Evolutionary conservation across 1,139 yeast species (phyloP), one percentile per base, ranked within the genome.

Genomic region (Arxiozyma bovina): DNA sequence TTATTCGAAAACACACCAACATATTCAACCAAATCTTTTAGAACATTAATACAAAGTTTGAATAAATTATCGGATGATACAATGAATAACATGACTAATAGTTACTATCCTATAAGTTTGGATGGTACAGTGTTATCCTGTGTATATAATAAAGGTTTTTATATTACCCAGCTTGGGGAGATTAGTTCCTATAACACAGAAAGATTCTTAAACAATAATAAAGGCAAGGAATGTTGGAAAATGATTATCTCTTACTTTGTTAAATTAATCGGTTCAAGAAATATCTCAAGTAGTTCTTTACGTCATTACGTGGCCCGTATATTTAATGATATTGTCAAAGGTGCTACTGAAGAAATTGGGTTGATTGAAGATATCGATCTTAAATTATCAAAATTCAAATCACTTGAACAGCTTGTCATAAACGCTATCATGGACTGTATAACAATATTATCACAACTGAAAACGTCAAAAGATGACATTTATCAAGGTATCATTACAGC

Each of bases 1-100:
- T 73, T 90, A 45, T 71, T 79, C 51, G 90, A 83, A 44, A 82
- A 86, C 53, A 77, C 91, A 1, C 72, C 70, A 45, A 77, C 76
- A 7, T 85, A 81, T 60, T 77, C 83, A 0, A 66, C 70, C 1
- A 69, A 70, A 1, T 75, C 88, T 1, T 84, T 81, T 59, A 57
- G 65, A 9, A 74, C 73, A 20, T 65, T 87, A 41, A 55, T 83
- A 1, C 62, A 67, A 0, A 74, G 82, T 1, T 62, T 83, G 45
- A 74, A 80, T 8, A 66, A 66, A 1, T 69, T 83, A 11, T 77
- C 83, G 1, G 67, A 71, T 40, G 58, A 57, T 0, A 55, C 71
- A 17, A 55, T 70, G 9, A 60, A 65, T 6, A 57, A 57, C 7
- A 53, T 51, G 2, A 57, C 55, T 4, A 63, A 59, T 22, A 57